Evolutionary conservation across 805 yeast species (phyloP).

Genomic region (Ogataea ramenticola): DNA sequence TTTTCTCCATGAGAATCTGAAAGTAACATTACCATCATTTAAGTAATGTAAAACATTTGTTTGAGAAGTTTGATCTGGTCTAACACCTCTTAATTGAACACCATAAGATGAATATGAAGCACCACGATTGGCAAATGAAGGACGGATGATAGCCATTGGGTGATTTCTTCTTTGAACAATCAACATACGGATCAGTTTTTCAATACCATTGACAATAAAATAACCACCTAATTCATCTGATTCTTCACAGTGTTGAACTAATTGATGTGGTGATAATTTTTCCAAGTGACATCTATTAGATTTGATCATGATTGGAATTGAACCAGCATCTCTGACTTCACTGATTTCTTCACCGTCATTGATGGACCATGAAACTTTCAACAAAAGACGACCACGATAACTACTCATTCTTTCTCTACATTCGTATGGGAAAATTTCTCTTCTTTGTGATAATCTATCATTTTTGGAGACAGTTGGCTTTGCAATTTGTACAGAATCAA

Average conservation of each 20-base stretch:
- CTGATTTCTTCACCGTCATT: conserved; percentile 78
- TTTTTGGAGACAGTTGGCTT: conserved; percentile 69
- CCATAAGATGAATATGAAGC: conserved; percentile 83
- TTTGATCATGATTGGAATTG: conserved; percentile 83
- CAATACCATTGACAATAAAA: conserved; percentile 93
- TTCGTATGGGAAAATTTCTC: conserved; percentile 78
- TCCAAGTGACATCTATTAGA: conserved; percentile 90
- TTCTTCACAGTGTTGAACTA: conserved; percentile 79
- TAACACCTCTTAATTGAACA: conserved; percentile 87
- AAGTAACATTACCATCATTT: conserved; percentile 92
- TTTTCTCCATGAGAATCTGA: conserved; percentile 95
- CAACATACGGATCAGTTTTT: conserved; percentile 92
- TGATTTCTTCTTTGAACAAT: conserved; percentile 97
- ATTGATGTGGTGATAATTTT: conserved; percentile 71
- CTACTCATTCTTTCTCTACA: conserved; percentile 85
- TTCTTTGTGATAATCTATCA: conserved; percentile 70
- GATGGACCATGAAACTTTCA: conserved; percentile 79
- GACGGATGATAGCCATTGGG: conserved; percentile 96
- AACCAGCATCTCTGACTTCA: conserved; percentile 88
- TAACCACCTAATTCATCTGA: conserved; percentile 96
- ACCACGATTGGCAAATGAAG: conserved; percentile 92
- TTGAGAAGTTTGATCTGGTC: conserved; percentile 97
- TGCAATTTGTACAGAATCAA: conserved; percentile 83
- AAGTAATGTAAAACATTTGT: conserved; percentile 95
- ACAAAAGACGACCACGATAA: conserved; percentile 69